Evolutionary conservation across 2,329 filamentous ascomycete species (phyloP).

Genomic region (Fusarium sororula): DNA sequence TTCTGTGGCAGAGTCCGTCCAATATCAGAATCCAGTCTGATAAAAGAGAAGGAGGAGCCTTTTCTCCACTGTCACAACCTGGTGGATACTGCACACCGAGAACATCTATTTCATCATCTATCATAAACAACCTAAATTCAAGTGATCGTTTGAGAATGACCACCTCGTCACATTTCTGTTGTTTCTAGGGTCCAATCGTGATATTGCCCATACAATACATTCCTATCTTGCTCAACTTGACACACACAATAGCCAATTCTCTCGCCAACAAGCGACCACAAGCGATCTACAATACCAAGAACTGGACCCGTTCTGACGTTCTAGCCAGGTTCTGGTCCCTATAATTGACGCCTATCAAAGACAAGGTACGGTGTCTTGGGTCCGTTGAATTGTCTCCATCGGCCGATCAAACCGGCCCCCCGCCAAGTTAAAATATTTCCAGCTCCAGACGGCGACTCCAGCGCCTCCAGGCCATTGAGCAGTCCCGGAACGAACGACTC

Average conservation of each 20-base stretch:
- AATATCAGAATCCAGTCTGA: background rate
- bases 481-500: constrained; percentile 11
- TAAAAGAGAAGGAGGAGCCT: background rate
- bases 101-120: background rate
- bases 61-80: background rate
- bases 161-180: background rate
- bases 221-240: background rate
- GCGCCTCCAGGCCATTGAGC: constrained; percentile 5
- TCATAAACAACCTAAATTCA: background rate
- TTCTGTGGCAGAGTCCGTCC: constrained; percentile 11
- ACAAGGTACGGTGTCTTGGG: background rate
- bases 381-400: constrained; percentile 21
- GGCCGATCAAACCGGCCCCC: constrained; percentile 40
- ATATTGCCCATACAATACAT: background rate
- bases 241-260: background rate
- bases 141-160: background rate
- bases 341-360: background rate
- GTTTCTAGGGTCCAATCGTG: background rate
- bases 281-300: constrained; percentile 22
- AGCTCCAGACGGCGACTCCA: constrained; percentile 29
- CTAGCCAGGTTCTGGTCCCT: constrained; percentile 20
- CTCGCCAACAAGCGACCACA: background rate
- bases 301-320: constrained; percentile 15
- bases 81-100: background rate
- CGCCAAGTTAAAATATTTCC: constrained; percentile 23